Evolutionary conservation across 73 alveolate species (phyloP).

Genomic region (Stentor coeruleus): DNA sequence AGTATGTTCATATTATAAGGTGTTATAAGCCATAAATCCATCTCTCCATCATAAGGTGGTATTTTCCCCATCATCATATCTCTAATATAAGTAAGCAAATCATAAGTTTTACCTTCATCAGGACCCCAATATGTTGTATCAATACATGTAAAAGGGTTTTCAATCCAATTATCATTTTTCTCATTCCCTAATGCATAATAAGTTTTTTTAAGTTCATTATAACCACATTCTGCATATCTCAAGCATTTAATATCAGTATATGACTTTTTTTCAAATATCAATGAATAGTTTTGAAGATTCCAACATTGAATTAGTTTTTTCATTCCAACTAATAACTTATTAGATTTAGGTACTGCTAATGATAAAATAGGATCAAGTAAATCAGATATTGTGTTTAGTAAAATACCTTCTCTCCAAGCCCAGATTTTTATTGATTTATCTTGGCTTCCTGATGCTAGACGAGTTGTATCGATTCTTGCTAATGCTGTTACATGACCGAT

Average conservation of each 20-base stretch:
- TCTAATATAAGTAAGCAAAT: neutral
- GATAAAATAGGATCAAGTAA: neutral
- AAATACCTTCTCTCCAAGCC: neutral
- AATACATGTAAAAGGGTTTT: neutral
- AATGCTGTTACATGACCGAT: neutral
- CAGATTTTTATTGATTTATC: neutral
- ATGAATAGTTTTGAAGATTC: neutral
- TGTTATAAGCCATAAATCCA: neutral
- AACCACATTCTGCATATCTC: neutral
- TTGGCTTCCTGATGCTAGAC: neutral
- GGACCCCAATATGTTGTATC: neutral
- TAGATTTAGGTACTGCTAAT: neutral
- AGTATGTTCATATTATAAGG: neutral
- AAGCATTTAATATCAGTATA: neutral
- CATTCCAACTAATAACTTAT: neutral
- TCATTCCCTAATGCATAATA: neutral
- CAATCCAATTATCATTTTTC: neutral
- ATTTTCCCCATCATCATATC: neutral
- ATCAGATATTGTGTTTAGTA: neutral
- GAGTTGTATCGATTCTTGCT: neutral
- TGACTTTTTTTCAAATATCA: neutral
- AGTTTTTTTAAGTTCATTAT: neutral
- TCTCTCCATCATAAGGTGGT: conserved; percentile 1
- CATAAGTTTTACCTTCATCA: neutral
- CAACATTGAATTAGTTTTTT: neutral